A percentile compares a stretch with the other conserved stretches of the same genome.
phyloP scores from a whole-genome alignment of 2,329 filamentous ascomycete genomes.

The Orbilia javanica region DNA sequence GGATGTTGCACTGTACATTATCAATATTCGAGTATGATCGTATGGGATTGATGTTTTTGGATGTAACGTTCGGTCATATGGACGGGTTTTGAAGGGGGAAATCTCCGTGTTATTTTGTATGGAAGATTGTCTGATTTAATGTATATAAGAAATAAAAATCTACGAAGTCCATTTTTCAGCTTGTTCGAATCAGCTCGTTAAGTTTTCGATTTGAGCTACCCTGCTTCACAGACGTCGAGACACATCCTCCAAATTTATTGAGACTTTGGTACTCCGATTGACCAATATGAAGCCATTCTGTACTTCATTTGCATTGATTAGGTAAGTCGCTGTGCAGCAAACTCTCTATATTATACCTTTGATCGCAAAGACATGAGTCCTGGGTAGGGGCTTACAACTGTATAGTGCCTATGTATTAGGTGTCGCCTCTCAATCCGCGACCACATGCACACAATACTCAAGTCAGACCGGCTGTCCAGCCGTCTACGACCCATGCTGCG shows the following conservation, averaged over 20 bases:
- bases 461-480: conserved; percentile 26
- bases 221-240: too few species aligned
- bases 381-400: background rate
- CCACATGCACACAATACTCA: conserved; percentile 14
- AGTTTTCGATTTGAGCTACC: background rate
- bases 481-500: conserved; percentile 36
- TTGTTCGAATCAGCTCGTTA: background rate
- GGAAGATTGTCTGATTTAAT: background rate
- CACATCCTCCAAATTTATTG: background rate
- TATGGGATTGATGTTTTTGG: background rate
- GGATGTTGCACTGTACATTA: background rate
- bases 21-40: too few species aligned
- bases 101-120: background rate
- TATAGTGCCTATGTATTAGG: conserved; percentile 3
- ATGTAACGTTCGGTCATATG: conserved; percentile 1
- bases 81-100: background rate
- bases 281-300: conserved; percentile 29
- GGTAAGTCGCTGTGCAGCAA: conserved; percentile 22
- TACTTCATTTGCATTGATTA: background rate
- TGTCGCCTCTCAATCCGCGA: conserved; percentile 16
- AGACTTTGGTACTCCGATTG: background rate
- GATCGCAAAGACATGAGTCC: background rate
- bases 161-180: too few species aligned
- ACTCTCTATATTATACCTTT: background rate
- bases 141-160: too few species aligned